A percentile compares a stretch with the other conserved stretches of the same genome.
Conservation (phyloP, 495 filamentous ascomycete species). For the Stereocaulon alpinum region DNA sequence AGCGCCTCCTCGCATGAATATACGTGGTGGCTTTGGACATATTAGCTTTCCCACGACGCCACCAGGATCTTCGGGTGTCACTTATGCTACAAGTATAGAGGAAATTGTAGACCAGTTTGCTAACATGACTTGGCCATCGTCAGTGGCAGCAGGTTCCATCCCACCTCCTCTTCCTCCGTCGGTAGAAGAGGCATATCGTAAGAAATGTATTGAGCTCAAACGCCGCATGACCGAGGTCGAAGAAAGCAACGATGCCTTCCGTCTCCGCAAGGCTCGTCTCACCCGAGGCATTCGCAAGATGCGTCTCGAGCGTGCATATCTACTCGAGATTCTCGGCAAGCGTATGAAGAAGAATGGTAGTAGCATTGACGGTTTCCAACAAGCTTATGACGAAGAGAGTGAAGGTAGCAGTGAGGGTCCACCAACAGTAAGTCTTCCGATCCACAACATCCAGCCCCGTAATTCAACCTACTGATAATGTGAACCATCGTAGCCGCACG, state of each 20-base stretch:
- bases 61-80: no score
- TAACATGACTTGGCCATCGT: conserved; percentile 1
- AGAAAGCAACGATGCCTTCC: conserved; percentile 69
- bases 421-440: conserved; percentile 20
- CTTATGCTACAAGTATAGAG: no score
- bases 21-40: no score
- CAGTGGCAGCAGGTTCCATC: conserved; percentile 34
- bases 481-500: conserved; percentile 55
- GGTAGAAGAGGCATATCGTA: conserved; percentile 89
- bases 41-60: no score
- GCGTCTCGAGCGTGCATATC: conserved; percentile 79
- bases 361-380: conserved; percentile 19
- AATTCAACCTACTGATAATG: conserved; percentile 15
- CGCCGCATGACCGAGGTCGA: conserved; percentile 84
- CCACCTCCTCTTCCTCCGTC: conserved; percentile 74
- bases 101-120: conserved; percentile 1
- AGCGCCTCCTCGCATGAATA: no score
- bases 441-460: neutral
- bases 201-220: conserved; percentile 93
- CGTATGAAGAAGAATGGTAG: conserved; percentile 50
- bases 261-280: conserved; percentile 67
- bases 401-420: conserved; percentile 23
- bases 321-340: conserved; percentile 78
- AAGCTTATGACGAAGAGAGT: conserved; percentile 22
- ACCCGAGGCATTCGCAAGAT: conserved; percentile 79